Evolutionary conservation across 257 asterid species (phyloP), one percentile per base, ranked within the genome.

Genomic region (Rehmannia glutinosa): DNA sequence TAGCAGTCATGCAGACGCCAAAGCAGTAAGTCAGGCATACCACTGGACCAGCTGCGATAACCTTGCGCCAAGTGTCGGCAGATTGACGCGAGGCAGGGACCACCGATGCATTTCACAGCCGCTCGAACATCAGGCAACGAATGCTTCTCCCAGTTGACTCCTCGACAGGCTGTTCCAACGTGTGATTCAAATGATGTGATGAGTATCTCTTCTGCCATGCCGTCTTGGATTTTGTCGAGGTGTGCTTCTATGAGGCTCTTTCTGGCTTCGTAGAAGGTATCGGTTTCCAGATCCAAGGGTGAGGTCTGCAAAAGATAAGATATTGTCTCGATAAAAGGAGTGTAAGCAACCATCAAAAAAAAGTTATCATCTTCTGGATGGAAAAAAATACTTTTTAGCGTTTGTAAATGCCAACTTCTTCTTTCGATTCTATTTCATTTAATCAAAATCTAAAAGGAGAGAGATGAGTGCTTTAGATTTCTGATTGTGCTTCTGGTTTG

Each of bases 41-140:
- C 99, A 75, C 96, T 88, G 11, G 99, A 83, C 99, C 99, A 93
- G 80, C 96, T 93, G 11, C 90, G 80, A 70, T 90, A 93, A 68
- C 83, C 99, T 80, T 86, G 96, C 30, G 99, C 96, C 84, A 90
- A 73, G 73, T 90, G 88, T 38, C 96, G 76, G 83, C 86, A 88
- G 33, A 90, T 66, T 17, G 95, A 80, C 24, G 96, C 89, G 64
- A 88, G 89, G 72, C 95, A 81, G 4, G 69, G 75, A 21, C 96
- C 92, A 2, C 95, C 91, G 4, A 93, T 88, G 91, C 99, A 93
- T 62, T 84, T 87, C 2, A 88, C 96, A 16, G 80, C 95, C 11
- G 89, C 88, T 28, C 96, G 88, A 49, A 93, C 92, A 62, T 85
- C 86, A 6, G 78, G 63, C 61, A 90, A 54, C 11, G 95, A 68